Conservation (phyloP, 179 eudicot species). For the Camellia oleifera region DNA sequence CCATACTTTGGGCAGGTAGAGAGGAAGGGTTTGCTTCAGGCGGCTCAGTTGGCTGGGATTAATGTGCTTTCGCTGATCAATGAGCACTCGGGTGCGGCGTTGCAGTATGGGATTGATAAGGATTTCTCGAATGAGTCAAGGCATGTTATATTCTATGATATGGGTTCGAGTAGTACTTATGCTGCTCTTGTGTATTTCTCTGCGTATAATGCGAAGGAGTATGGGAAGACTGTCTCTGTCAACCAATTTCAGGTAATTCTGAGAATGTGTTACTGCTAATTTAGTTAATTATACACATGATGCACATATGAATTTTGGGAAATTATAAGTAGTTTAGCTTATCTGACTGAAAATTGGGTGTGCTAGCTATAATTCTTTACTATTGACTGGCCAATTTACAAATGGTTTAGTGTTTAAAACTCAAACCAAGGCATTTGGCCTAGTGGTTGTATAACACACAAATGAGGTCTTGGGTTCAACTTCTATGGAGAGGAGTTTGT, state of each 20-base stretch:
- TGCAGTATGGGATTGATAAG: slow-evolving; percentile 99
- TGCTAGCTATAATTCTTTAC: background rate
- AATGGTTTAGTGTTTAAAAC: no score
- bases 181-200: slow-evolving; percentile 92
- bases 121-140: slow-evolving; percentile 84
- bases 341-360: background rate
- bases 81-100: slow-evolving; percentile 91
- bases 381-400: slow-evolving; percentile 3
- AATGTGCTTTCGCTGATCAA: slow-evolving; percentile 79
- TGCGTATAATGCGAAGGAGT: slow-evolving; percentile 80
- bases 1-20: slow-evolving; percentile 89
- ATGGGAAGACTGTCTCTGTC: slow-evolving; percentile 73
- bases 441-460: no score
- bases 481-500: no score
- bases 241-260: slow-evolving; percentile 87
- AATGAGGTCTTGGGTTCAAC: no score
- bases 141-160: slow-evolving; percentile 83
- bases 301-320: background rate
- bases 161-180: slow-evolving; percentile 87
- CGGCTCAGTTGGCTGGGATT: slow-evolving; percentile 78
- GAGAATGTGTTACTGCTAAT: background rate
- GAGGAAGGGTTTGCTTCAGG: slow-evolving; percentile 73
- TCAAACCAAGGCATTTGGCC: no score
- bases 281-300: background rate
- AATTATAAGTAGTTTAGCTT: background rate